A percentile compares a stretch with the other conserved stretches of the same genome.
Evolutionary conservation across 805 yeast genomes (phyloP).

Genomic region (Hanseniaspora vineae): DNA sequence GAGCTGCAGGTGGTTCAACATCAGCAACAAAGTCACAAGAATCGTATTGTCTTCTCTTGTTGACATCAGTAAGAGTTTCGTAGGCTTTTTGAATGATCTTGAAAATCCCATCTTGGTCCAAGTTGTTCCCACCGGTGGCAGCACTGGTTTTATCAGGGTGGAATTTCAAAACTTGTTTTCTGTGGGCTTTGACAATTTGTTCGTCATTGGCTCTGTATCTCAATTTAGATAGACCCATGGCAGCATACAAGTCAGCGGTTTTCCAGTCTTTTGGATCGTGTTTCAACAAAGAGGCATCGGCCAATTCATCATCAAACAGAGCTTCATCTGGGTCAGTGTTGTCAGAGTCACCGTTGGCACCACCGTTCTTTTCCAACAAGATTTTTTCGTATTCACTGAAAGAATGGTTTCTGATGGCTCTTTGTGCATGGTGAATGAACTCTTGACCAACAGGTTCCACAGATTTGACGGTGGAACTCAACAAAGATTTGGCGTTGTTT

Average conservation of each 20-base stretch:
- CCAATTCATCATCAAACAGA: slow-evolving; percentile 40
- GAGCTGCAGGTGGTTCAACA: slow-evolving; percentile 62
- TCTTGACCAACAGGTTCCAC: slow-evolving; percentile 95
- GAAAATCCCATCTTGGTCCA: slow-evolving; percentile 92
- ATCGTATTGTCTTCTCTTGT: slow-evolving; percentile 85
- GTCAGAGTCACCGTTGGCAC: slow-evolving; percentile 46
- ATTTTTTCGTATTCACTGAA: slow-evolving; percentile 95
- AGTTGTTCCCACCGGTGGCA: slow-evolving; percentile 43
- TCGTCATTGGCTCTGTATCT: slow-evolving; percentile 86
- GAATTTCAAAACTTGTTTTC: slow-evolving; percentile 90
- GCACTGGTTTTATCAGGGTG: slow-evolving; percentile 98
- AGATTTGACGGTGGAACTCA: slow-evolving; percentile 54
- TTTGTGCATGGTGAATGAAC: slow-evolving; percentile 91
- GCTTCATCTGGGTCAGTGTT: slow-evolving; percentile 44
- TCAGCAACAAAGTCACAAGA: slow-evolving; percentile 87
- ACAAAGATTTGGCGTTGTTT: slow-evolving; percentile 37
- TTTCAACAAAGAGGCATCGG: slow-evolving; percentile 63
- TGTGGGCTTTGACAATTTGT: slow-evolving; percentile 91
- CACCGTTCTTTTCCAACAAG: slow-evolving; percentile 82
- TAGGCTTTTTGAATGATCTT: slow-evolving; percentile 95
- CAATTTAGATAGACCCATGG: slow-evolving; percentile 81
- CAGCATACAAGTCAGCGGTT: slow-evolving; percentile 89
- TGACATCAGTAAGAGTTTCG: slow-evolving; percentile 77
- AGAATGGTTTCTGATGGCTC: slow-evolving; percentile 92
- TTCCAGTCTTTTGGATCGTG: slow-evolving; percentile 99